phyloP scores from a whole-genome alignment of 805 yeast species.

The Myxozyma udenii region DNA sequence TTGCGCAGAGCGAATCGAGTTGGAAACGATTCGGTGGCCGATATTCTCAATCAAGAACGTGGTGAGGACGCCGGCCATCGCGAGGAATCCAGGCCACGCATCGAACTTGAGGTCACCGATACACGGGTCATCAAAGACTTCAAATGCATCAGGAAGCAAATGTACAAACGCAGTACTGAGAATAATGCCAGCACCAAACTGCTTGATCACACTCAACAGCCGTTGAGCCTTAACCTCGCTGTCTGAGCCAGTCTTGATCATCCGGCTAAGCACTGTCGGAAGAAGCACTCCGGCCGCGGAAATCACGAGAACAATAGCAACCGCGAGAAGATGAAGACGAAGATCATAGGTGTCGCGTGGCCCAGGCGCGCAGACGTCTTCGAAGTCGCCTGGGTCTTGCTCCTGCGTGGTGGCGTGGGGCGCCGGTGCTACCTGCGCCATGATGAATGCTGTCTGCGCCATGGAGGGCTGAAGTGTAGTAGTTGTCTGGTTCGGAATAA shows the following conservation, averaged over 20 bases:
- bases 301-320: constrained; percentile 25
- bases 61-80: constrained; percentile 48
- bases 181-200: constrained; percentile 81
- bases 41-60: constrained; percentile 53
- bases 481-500: too few relatives aligned
- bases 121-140: constrained; percentile 55
- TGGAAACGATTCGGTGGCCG: constrained; percentile 34
- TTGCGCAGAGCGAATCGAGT: constrained; percentile 14
- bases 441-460: too few relatives aligned
- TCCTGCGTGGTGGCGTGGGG: too few relatives aligned
- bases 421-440: too few relatives aligned
- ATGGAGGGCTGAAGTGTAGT: too few relatives aligned
- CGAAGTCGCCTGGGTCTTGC: too few relatives aligned
- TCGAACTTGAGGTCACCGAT: constrained; percentile 58
- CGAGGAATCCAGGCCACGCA: constrained; percentile 52
- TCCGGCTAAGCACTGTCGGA: constrained; percentile 20
- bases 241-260: constrained; percentile 2
- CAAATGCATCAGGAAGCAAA: constrained; percentile 65
- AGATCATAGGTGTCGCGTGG: constrained; percentile 14
- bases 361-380: constrained; percentile 5
- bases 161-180: constrained; percentile 80
- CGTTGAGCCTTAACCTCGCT: constrained; percentile 8
- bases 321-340: constrained; percentile 24
- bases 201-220: constrained; percentile 53
- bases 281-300: constrained; percentile 27